Evolutionary conservation across 2,329 filamentous ascomycete genomes (phyloP), one percentile per base, ranked within the genome.

Genomic region (Bimuria novae-zelandiae): DNA sequence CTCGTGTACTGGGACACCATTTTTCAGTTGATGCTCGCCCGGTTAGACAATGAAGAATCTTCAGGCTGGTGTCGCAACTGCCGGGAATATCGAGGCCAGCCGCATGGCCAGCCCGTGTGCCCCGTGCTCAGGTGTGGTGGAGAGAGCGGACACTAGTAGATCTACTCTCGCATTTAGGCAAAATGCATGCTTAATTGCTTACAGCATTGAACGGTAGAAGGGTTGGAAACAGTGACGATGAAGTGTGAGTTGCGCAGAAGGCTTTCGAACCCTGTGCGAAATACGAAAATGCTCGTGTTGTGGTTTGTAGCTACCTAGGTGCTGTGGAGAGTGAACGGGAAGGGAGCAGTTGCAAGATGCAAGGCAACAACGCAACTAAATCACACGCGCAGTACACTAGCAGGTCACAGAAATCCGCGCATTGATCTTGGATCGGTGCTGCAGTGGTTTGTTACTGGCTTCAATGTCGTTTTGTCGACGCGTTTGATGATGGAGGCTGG

Each of bases 171-270:
- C 14, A 30, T 47, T 47, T 16, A 37, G 44, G 33, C 44, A 37
- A 47, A 47, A 47, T 47, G 17, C 44, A 47, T 23, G 44, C 44
- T 36, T 39, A 30, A 47, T 47, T 47, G 44, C 44, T 39, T n/a
- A 47, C 32, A 29, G 32, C 44, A 7, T 29, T 19, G n/a, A 47
- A 47, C 33, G 44, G 23, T 30, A 29, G 21, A 35, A 10, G 21
- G n/a, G 30, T 14, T 44, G 11, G 23, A 11, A 17, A 14, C 27
- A 19, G 29, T 10, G 42, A 23, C 7, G 21, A 19, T 36, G 33
- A 36, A 12, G 7, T 36, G n/a, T 10, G 33, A 36, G n/a, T 21
- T 17, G n/a, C 25, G n/a, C n/a, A n/a, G n/a, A n/a, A n/a, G n/a
- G n/a, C n/a, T n/a, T n/a, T n/a, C n/a, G n/a, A n/a, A n/a, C n/a